Conservation (phyloP, 768 basidiomycete species). For the Lyophyllum decastes region DNA sequence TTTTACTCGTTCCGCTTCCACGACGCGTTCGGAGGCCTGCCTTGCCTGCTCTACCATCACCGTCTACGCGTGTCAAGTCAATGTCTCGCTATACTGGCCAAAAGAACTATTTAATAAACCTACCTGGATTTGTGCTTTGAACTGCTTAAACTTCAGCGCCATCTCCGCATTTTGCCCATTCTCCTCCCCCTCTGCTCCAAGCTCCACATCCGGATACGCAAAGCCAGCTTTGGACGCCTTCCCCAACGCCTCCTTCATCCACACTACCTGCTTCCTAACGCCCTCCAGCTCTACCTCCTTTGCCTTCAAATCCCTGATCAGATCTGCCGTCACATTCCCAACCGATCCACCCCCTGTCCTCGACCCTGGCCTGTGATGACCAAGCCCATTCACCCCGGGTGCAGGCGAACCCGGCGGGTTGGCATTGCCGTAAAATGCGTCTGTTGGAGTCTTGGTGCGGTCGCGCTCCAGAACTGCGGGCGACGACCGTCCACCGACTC, state of each 20-base stretch:
- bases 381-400: conserved; percentile 50
- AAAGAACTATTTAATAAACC: conserved; percentile 22
- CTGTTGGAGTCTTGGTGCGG: conserved; percentile 51
- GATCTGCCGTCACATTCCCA: conserved; percentile 71
- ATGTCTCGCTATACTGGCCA: background rate
- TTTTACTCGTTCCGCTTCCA: conserved; percentile 78
- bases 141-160: conserved; percentile 82
- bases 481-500: conserved; percentile 37
- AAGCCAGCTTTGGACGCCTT: conserved; percentile 82
- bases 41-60: conserved; percentile 75
- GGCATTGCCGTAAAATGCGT: conserved; percentile 55
- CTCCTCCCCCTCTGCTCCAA: conserved; percentile 36
- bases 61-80: conserved; percentile 45
- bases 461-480: conserved; percentile 48
- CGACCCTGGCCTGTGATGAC: conserved; percentile 37
- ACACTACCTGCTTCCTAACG: conserved; percentile 74
- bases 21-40: conserved; percentile 72
- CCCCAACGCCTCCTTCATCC: conserved; percentile 81
- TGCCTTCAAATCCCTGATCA: conserved; percentile 76
- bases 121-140: conserved; percentile 86
- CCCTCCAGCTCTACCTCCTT: conserved; percentile 83
- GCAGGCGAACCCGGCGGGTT: conserved; percentile 42
- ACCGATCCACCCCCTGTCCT: conserved; percentile 53
- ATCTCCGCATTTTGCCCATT: conserved; percentile 65
- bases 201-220: conserved; percentile 52